phyloP scores from a whole-genome alignment of 106 monocot genomes.

The Acanthochlamys bracteata region DNA sequence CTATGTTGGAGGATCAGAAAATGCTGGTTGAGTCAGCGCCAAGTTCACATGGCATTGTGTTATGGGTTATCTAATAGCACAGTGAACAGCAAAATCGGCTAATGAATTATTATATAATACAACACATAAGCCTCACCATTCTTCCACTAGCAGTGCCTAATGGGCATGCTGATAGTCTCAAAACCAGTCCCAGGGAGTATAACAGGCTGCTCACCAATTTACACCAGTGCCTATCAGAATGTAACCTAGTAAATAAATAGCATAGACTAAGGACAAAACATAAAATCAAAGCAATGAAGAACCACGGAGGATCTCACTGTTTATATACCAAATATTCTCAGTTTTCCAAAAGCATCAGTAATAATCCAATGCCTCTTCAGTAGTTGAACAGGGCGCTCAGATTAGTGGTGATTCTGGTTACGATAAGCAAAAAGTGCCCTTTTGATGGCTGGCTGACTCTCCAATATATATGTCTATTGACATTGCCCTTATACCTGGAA shows the following conservation, averaged over 20 bases:
- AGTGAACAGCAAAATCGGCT: neutral
- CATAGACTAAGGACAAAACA: neutral
- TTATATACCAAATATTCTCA: constrained; percentile 75
- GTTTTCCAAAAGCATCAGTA: constrained; percentile 77
- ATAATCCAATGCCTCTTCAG: constrained; percentile 98
- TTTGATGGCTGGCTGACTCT: constrained; percentile 67
- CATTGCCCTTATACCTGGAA: constrained; percentile 86
- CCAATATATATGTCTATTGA: constrained; percentile 81
- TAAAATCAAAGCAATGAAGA: neutral
- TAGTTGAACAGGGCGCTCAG: constrained; percentile 70
- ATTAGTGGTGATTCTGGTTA: constrained; percentile 73
- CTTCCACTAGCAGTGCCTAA: constrained; percentile 70
- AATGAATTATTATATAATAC: neutral
- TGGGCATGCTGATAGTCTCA: constrained; percentile 86
- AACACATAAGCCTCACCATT: constrained; percentile 44
- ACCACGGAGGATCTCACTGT: neutral
- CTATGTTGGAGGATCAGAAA: neutral
- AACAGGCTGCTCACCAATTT: constrained; percentile 91
- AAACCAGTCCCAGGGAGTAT: constrained; percentile 86
- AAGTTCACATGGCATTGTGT: neutral
- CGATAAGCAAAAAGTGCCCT: constrained; percentile 59
- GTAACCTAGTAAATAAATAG: neutral
- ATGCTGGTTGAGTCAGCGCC: neutral
- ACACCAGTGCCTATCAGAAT: constrained; percentile 63
- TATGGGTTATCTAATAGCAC: neutral